These are phyloP conservation scores for Anastatica hierochuntica DNA, from an alignment of 345 rosid genomes.

Conservation along the genomic window DNA sequence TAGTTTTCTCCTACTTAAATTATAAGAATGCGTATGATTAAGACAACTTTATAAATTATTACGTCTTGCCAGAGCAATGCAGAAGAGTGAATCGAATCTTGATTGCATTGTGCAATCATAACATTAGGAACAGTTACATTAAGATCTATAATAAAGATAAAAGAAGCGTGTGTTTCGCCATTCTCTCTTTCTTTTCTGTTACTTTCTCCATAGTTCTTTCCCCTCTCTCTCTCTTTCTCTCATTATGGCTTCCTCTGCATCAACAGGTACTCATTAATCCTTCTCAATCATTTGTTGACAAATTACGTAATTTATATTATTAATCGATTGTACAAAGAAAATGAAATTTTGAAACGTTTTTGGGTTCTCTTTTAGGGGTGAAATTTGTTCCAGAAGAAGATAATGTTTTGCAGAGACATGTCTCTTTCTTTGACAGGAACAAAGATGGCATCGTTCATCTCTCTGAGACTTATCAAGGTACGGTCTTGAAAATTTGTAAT, in stretches of 20 bases:
- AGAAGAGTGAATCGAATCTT: no score
- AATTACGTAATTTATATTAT: background rate
- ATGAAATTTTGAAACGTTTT: background rate
- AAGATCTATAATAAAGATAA: no score
- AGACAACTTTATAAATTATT: no score
- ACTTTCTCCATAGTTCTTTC: no score
- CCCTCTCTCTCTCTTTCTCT: conserved; percentile 7
- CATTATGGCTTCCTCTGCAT: conserved; percentile 17
- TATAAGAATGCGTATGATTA: no score
- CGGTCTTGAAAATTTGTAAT: background rate
- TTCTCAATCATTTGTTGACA: background rate
- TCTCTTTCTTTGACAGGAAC: conserved; percentile 68
- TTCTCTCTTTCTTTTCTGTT: background rate
- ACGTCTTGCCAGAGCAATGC: no score
- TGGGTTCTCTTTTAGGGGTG: background rate
- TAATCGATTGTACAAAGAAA: background rate
- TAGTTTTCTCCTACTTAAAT: no score
- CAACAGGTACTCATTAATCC: conserved; percentile 7
- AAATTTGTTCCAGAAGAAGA: conserved; percentile 29
- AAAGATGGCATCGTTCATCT: conserved; percentile 72
- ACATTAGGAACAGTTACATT: no score
- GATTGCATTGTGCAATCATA: no score
- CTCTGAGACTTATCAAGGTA: conserved; percentile 69
- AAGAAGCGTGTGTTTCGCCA: background rate
- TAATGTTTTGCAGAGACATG: conserved; percentile 62